phyloP scores from a whole-genome alignment of 2,329 filamentous ascomycete genomes.

The Monosporascus sp. region DNA sequence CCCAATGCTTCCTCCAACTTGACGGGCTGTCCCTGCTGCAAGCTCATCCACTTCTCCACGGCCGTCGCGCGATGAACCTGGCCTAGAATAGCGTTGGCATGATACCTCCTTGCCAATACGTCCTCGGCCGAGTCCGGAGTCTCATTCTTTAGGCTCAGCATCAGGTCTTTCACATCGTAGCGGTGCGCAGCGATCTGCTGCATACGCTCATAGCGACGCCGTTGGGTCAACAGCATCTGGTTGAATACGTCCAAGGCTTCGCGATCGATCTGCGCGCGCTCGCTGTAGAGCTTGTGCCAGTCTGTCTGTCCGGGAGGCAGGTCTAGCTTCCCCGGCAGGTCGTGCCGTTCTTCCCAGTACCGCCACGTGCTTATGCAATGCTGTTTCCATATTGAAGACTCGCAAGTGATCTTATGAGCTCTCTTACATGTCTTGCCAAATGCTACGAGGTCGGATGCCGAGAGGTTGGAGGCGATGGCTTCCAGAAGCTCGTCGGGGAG shows the following conservation, averaged over 20 bases:
- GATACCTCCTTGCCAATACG: constrained; percentile 54
- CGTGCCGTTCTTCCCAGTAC: constrained; percentile 49
- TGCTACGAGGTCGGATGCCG: constrained; percentile 23
- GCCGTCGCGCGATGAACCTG: constrained; percentile 55
- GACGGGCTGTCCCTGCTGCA: constrained; percentile 41
- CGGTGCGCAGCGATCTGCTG: constrained; percentile 49
- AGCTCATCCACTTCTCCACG: constrained; percentile 50
- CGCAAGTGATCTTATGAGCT: constrained; percentile 44
- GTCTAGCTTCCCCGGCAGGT: constrained; percentile 33
- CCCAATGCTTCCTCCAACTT: constrained; percentile 53
- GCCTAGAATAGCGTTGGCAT: constrained; percentile 51
- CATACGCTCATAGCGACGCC: constrained; percentile 48
- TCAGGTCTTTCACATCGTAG: constrained; percentile 57
- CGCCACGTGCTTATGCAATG: constrained; percentile 49
- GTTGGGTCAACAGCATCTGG: constrained; percentile 47
- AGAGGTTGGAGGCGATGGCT: constrained; percentile 43
- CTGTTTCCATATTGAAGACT: constrained; percentile 55
- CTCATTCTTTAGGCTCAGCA: constrained; percentile 39
- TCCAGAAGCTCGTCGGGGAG: constrained; percentile 61
- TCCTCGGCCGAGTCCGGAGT: constrained; percentile 48
- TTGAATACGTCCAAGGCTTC: constrained; percentile 38
- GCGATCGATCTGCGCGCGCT: constrained; percentile 30
- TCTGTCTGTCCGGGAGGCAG: constrained; percentile 36
- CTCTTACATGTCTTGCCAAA: constrained; percentile 45
- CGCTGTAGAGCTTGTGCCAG: constrained; percentile 48